Evolutionary conservation across 2,329 filamentous ascomycete species (phyloP), one percentile per base, ranked within the genome.

Genomic region (Alternaria longipes): DNA sequence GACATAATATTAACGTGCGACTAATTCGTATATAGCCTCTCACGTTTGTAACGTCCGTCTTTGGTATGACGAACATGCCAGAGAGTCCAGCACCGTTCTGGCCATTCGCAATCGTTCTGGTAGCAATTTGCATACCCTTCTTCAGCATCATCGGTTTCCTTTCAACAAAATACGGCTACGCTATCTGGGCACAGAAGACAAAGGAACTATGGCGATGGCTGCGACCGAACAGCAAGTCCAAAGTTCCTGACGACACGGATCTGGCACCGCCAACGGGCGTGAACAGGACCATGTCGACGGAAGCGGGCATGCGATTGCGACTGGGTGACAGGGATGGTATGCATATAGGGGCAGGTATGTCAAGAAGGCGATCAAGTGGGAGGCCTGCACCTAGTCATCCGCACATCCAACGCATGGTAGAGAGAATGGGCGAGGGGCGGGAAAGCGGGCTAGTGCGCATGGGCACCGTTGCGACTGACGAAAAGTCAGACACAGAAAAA

Each of bases 21-120:
- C 26, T 46, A 20, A 57, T 3, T 1, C 4, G 22, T 8, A 1
- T 4, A 16, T 26, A 71, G 68, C 87, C 87, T 2, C 75, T 89
- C 22, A 88, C 86, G 0, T 89, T 89, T 70, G 86, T 88, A 7
- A 88, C 86, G 65, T 85, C 83, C 34, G 83, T 89, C 53, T 87
- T 85, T 61, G 86, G 86, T 40, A 83, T 82, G 80, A 82, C 79
- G 1, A 81, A 82, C 58, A 82, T 83, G 80, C 73, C 77, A 1
- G 73, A 69, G 1, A 66, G 78, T 3, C 75, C 76, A 6, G 63
- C 69, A 14, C 67, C 62, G 5, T 81, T 77, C 54, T 76, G 77
- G 70, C 69, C 72, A 5, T 83, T 83, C 57, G 81, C 75, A 16
- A 70, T 82, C 16, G 81, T 81, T 6, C 74, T 79, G 2, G 73